Percentiles rank a stretch among this genome's conserved stretches.
phyloP scores from a whole-genome alignment of 345 rosid species.

The Moricandia arvensis region DNA sequence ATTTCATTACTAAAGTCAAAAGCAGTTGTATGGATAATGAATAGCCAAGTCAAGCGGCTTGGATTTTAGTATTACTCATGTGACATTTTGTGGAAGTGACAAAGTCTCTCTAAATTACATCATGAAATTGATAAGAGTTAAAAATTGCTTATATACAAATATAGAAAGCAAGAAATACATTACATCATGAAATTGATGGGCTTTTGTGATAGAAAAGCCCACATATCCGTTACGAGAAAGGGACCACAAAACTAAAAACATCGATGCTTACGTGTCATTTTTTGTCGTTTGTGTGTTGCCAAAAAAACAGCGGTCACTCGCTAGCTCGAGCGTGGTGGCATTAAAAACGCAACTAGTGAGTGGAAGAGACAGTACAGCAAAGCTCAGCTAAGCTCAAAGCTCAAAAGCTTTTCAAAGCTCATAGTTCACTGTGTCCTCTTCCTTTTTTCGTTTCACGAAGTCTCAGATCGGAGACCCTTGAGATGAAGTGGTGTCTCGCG shows the following conservation, averaged over 20 bases:
- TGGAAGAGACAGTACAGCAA: constrained; percentile 10
- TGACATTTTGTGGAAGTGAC: neutral
- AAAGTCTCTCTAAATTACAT: neutral
- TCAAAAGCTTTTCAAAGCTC: constrained; percentile 26
- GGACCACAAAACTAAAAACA: neutral
- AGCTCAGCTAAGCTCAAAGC: constrained; percentile 33
- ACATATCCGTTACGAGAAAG: neutral
- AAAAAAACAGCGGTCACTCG: constrained; percentile 28
- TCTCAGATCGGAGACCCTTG: constrained; percentile 13
- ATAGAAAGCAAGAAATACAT: neutral
- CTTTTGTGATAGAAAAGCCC: neutral
- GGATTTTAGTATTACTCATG: neutral
- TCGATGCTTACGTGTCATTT: neutral
- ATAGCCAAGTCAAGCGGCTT: neutral
- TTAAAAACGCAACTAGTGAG: constrained; percentile 15
- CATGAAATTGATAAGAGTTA: neutral
- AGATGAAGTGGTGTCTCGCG: constrained; percentile 28
- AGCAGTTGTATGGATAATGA: neutral
- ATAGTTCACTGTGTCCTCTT: neutral
- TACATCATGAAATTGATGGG: neutral
- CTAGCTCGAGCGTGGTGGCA: constrained; percentile 33
- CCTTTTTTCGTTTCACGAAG: neutral
- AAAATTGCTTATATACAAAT: no score
- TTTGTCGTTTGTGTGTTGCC: constrained; percentile 23
- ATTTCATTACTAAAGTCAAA: neutral